Evolutionary conservation across 331 rosid species (phyloP).

Genomic region (Acacia pycnantha): DNA sequence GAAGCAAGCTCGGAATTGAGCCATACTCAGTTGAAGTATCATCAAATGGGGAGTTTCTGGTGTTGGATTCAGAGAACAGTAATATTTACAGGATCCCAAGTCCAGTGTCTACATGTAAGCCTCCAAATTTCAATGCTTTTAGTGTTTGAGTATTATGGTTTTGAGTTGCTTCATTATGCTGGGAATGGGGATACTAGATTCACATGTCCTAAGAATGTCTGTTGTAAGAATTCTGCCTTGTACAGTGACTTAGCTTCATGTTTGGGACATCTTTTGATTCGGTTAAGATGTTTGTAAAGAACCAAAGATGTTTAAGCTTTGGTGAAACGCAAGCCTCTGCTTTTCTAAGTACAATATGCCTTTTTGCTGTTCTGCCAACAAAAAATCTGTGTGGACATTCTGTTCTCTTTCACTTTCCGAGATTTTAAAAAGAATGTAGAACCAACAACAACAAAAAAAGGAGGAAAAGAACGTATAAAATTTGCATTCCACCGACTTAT

Average conservation of each 20-base stretch:
- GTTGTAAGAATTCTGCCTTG: constrained; percentile 14
- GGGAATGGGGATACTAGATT: constrained; percentile 29
- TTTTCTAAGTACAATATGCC: constrained; percentile 35
- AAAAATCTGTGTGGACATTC: constrained; percentile 30
- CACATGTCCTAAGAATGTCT: constrained; percentile 24
- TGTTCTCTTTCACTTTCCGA: constrained; percentile 22
- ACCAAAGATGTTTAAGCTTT: constrained; percentile 46
- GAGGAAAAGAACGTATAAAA: neutral
- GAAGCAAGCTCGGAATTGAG: constrained; percentile 89
- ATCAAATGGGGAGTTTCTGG: constrained; percentile 73
- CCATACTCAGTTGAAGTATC: constrained; percentile 75
- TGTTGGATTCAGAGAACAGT: constrained; percentile 89
- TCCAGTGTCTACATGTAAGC: constrained; percentile 77
- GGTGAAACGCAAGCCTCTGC: constrained; percentile 64
- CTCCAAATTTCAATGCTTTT: neutral
- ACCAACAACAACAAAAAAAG: neutral
- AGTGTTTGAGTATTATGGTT: constrained; percentile 9
- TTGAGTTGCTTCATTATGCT: constrained; percentile 23
- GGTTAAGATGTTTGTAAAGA: constrained; percentile 31
- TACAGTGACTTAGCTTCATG: constrained; percentile 43
- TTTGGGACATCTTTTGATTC: constrained; percentile 44
- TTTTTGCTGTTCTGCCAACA: constrained; percentile 33
- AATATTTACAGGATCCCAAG: constrained; percentile 79
- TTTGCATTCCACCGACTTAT: constrained; percentile 21
- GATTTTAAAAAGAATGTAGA: neutral